phyloP scores from a whole-genome alignment of 73 alveolate genomes.

The Loxodes magnus region DNA sequence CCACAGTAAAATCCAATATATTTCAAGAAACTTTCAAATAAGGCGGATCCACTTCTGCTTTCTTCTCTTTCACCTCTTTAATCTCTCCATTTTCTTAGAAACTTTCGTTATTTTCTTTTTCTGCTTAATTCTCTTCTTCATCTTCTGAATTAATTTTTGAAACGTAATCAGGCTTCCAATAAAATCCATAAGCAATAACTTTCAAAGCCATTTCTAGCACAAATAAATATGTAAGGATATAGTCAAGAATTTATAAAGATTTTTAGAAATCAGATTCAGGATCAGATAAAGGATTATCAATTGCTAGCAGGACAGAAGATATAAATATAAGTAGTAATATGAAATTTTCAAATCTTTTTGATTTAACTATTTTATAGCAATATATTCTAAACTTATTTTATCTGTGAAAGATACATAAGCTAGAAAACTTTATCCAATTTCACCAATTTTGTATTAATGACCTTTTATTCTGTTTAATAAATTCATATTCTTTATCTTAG shows the following conservation, averaged over 20 bases:
- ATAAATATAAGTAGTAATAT: neutral
- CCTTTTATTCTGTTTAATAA: no score
- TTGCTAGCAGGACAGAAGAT: neutral
- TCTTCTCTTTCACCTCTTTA: no score
- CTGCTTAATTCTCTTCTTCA: no score
- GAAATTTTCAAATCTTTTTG: neutral
- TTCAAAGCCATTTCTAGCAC: neutral
- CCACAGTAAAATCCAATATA: constrained; percentile 45
- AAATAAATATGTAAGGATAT: constrained; percentile 38
- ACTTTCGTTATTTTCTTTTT: no score
- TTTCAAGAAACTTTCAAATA: constrained; percentile 62
- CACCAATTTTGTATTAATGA: no score
- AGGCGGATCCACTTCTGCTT: constrained; percentile 35
- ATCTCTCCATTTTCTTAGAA: no score
- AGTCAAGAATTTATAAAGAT: constrained; percentile 23
- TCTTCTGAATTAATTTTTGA: no score
- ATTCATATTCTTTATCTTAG: no score
- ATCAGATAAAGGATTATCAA: neutral
- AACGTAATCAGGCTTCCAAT: constrained; percentile 25
- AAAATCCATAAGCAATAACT: constrained; percentile 61
- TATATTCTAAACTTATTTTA: neutral
- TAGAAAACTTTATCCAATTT: no score
- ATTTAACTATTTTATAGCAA: neutral
- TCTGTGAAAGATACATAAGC: neutral
- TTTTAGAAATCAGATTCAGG: neutral